Evolutionary conservation across 345 rosid species (phyloP), one percentile per base, ranked within the genome.

Genomic region (Carallia brachiata): DNA sequence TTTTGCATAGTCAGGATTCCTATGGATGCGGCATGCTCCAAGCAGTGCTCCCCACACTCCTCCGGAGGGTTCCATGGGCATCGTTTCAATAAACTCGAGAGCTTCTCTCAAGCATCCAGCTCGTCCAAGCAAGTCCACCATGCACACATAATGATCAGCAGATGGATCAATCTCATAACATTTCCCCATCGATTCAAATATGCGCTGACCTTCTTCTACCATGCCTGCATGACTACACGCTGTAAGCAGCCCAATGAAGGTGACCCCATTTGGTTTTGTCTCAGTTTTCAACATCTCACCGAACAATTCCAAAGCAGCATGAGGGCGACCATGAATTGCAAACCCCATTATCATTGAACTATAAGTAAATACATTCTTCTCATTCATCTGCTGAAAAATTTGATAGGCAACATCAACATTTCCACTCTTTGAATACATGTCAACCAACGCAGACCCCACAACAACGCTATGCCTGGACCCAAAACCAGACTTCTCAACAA

Each of bases 1-100:
- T 65, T 80, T 77, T 50, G 96, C 98, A 27, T 88, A 70, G 48
- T 88, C 90, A 13, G 92, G 85, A 71, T 86, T 67, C 18, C 73
- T 60, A 75, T 94, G 90, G 69, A 82, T 81, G 44, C 80, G 84
- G 63, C 95, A 94, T 47, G 96, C 93, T 66, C 93, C 96, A 17
- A 94, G 95, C 61, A 94, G 78, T 31, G 98, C 97, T 47, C 98
- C 96, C 98, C 97, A 94, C 28, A 87, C 87, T 34, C 86, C 89
- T 31, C 77, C 89, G 66, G 82, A 77, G 62, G 93, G 88, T 60
- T 91, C 69, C 48, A 78, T 62, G 0, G 90, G 82, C 90, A 94
- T 90, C 10, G 72, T 80, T 63, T 78, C 52, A n/a, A 72, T 82
- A 68, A 91, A 70, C 53, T 87, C 83, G 23, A 87, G 83, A 4